Evolutionary conservation across 2,329 filamentous ascomycete genomes (phyloP), one percentile per base, ranked within the genome.

Genomic region (Pseudohalonectria lignicola): DNA sequence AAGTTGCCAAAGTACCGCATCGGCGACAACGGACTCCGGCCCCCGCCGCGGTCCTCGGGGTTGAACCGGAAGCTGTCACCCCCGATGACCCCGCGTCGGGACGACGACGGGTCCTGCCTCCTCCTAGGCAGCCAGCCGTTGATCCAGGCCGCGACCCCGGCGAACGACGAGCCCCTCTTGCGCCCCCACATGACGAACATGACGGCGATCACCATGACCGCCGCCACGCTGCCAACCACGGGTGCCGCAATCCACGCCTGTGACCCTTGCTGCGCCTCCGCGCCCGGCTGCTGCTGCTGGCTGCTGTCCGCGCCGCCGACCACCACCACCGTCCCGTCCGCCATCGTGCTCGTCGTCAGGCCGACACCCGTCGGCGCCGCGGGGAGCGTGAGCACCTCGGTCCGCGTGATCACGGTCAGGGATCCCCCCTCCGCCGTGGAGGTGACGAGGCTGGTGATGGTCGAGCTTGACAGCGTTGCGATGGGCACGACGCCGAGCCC

Each of bases 171-270:
- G 21, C 43, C 45, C 15, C 52, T 45, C n/a, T 50, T 42, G 3
- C 54, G 51, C 32, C 49, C 51, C 45, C 54, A 51, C 36, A 58
- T 45, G 15, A 54, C 21, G 13, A 40, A 58, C 52, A 15, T 52
- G 2, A 54, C 46, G 1, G 52, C 52, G 16, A 60, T 49, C 4
- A 57, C 47, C 8, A 51, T 48, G 31, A 57, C 42, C 9, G 55
- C 55, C 0, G 52, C 55, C 4, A 57, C 45, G 17, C 51, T 46
- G 25, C 56, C 55, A 3, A 60, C 54, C 2, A 58, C 51, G 5
- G 56, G 55, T 1, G 52, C 56, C 1, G 55, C 55, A 29, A 60
- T 54, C 55, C 55, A 59, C 4, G 55, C 56, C 19, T 28, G 17
- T 17, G 18, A 21, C 13, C 7, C 17, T 10, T 9, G 28, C 13